A percentile compares a stretch with the other conserved stretches of the same genome.
Evolutionary conservation across 441 rosid genomes (phyloP).

Genomic region (Pelargonium australe): DNA sequence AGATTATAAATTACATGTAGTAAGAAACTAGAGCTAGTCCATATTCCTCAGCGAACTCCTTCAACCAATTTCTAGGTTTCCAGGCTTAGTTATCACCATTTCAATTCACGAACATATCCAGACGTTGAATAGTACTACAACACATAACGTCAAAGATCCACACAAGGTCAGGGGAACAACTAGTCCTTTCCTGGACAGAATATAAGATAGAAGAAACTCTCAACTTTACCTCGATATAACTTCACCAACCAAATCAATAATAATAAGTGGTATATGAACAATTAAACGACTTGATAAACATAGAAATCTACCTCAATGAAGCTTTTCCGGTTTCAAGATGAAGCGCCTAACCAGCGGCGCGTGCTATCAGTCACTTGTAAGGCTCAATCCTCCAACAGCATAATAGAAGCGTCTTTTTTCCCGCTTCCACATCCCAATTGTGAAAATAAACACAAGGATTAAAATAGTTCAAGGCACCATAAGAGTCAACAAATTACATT

Average conservation of each 20-base stretch:
- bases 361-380: constrained; percentile 20
- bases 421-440: constrained; percentile 24
- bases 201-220: constrained; percentile 15
- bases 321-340: constrained; percentile 27
- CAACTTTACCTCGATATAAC: constrained; percentile 13
- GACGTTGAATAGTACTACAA: constrained; percentile 18
- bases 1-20: too few species aligned
- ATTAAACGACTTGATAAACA: constrained; percentile 5
- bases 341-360: constrained; percentile 31
- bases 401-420: constrained; percentile 2
- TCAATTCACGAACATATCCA: constrained; percentile 15
- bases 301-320: constrained; percentile 37
- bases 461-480: constrained; percentile 30
- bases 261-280: too few species aligned
- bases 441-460: constrained; percentile 22
- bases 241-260: constrained; percentile 19
- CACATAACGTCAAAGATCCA: constrained; percentile 18
- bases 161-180: constrained; percentile 13
- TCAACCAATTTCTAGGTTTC: constrained; percentile 12
- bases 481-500: constrained; percentile 27
- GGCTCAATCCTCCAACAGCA: constrained; percentile 20
- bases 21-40: not conserved
- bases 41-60: not conserved
- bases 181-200: constrained; percentile 20
- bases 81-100: not conserved